Conservation (phyloP, 1,284 basidiomycete species). For the Fomitopsis palustris region DNA sequence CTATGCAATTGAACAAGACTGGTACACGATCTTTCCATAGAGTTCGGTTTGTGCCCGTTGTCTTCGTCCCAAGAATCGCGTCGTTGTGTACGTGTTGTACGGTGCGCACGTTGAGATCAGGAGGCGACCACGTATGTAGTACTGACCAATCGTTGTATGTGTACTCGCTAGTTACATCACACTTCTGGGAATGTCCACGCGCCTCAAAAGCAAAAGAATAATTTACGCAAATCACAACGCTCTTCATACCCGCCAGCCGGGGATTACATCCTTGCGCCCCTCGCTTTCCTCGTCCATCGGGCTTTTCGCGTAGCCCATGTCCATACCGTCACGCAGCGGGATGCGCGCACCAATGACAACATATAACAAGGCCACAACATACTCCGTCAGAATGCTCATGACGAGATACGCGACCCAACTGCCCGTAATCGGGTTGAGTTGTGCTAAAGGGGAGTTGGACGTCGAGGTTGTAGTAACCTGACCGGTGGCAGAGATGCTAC, state of each 20-base stretch:
- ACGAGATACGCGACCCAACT: slow-evolving; percentile 52
- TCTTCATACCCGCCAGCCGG: no score
- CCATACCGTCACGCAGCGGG: slow-evolving; percentile 32
- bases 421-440: slow-evolving; percentile 51
- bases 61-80: no score
- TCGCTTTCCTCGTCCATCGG: not conserved
- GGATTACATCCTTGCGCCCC: no score
- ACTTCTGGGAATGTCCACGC: no score
- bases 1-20: not conserved
- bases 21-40: not conserved
- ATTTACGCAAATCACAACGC: no score
- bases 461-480: slow-evolving; percentile 1
- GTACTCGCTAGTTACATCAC: no score
- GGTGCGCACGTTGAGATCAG: no score
- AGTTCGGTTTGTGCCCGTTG: not conserved
- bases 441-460: slow-evolving; percentile 30
- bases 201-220: no score
- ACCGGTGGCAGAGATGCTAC: slow-evolving; percentile 10
- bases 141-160: no score
- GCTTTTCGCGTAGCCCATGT: slow-evolving; percentile 19
- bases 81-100: no score
- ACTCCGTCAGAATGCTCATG: slow-evolving; percentile 58
- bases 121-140: no score
- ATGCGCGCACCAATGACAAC: slow-evolving; percentile 34
- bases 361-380: slow-evolving; percentile 45